Conservation (phyloP, 2,329 filamentous ascomycete genomes). For the Exserohilum turcica region DNA sequence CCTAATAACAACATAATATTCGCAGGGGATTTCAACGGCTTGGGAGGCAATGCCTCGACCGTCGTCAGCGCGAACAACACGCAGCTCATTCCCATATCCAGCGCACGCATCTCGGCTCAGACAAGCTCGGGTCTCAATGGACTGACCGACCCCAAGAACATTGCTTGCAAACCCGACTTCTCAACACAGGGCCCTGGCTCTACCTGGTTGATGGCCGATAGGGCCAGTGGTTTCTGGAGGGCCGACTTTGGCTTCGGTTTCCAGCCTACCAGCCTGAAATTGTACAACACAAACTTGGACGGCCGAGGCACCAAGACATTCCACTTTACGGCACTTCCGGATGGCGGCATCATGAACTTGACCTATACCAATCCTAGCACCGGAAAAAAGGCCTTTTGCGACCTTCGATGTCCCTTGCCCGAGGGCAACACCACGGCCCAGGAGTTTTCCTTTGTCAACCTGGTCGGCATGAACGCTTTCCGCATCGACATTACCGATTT, state of each 20-base stretch:
- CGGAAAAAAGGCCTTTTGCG: slow-evolving; percentile 72
- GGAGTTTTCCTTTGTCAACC: slow-evolving; percentile 91
- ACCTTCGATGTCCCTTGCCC: slow-evolving; percentile 82
- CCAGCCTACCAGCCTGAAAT: slow-evolving; percentile 79
- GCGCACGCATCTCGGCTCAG: slow-evolving; percentile 72
- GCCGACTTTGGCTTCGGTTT: slow-evolving; percentile 85
- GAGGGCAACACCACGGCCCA: slow-evolving; percentile 71
- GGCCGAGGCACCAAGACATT: slow-evolving; percentile 88
- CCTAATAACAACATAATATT: slow-evolving; percentile 87
- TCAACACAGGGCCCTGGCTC: slow-evolving; percentile 68
- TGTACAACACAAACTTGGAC: slow-evolving; percentile 85
- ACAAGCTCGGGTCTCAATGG: slow-evolving; percentile 66
- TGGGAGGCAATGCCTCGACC: slow-evolving; percentile 78
- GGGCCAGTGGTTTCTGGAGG: slow-evolving; percentile 78
- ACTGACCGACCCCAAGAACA: slow-evolving; percentile 76
- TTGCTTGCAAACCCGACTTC: slow-evolving; percentile 76
- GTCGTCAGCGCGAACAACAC: slow-evolving; percentile 68
- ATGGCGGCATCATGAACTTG: slow-evolving; percentile 94
- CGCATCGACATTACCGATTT: slow-evolving; percentile 83
- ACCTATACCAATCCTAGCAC: slow-evolving; percentile 78
- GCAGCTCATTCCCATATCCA: slow-evolving; percentile 82
- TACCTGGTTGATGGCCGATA: slow-evolving; percentile 81
- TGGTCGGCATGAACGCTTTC: slow-evolving; percentile 88
- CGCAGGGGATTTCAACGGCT: slow-evolving; percentile 84
- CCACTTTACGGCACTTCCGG: slow-evolving; percentile 81